phyloP scores from a whole-genome alignment of 306 rosid species.

The Trifolium subterraneum region DNA sequence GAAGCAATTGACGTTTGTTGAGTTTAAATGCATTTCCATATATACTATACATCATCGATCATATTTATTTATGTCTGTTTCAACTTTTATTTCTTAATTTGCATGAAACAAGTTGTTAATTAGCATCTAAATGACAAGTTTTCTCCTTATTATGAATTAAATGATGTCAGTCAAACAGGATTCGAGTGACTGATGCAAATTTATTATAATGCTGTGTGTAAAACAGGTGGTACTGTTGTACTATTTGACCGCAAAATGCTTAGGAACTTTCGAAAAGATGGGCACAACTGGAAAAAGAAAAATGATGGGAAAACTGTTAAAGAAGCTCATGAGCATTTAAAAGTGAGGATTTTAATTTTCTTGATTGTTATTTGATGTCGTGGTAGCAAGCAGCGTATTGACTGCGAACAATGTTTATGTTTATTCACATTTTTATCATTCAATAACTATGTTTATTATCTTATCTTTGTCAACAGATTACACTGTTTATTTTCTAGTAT shows the following conservation, averaged over 20 bases:
- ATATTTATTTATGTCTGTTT: conserved; percentile 5
- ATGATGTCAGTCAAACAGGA: conserved; percentile 30
- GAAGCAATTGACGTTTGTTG: conserved; percentile 26
- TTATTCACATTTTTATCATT: conserved; percentile 11
- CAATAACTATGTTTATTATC: neutral
- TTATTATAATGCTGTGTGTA: conserved; percentile 23
- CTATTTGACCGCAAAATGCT: conserved; percentile 94
- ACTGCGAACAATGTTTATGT: neutral
- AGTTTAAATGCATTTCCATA: conserved; percentile 31
- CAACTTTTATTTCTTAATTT: conserved; percentile 17
- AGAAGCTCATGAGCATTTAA: conserved; percentile 98
- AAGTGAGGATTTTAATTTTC: conserved; percentile 66
- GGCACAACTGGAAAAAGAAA: conserved; percentile 98
- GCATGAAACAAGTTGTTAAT: neutral
- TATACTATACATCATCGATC: conserved; percentile 19
- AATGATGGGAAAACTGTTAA: conserved; percentile 94
- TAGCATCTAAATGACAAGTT: neutral
- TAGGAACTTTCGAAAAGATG: conserved; percentile 94
- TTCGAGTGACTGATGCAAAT: conserved; percentile 16
- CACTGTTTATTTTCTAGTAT: conserved; percentile 13
- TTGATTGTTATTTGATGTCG: conserved; percentile 14
- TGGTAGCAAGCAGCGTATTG: conserved; percentile 32
- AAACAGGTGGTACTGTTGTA: conserved; percentile 83
- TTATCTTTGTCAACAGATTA: neutral
- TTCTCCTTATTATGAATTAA: conserved; percentile 28